Base-by-base conservation (phyloP, 106 monocot species). In the Iris macrosiphon region DNA sequence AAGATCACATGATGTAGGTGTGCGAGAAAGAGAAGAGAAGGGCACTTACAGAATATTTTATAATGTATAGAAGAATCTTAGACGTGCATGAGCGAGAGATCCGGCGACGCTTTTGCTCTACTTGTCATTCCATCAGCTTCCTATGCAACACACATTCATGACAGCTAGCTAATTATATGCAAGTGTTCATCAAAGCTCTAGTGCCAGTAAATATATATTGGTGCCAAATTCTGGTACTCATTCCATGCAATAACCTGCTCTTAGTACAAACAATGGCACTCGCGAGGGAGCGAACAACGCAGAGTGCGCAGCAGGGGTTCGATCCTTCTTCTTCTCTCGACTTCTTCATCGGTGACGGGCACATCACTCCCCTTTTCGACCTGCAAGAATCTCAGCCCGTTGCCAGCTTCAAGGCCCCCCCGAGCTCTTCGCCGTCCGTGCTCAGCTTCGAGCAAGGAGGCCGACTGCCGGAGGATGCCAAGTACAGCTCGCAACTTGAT, bases 401-500 rank as follows among this genome's bases (percentile, higher is more conserved):
- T 24, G 21, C 49, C 23, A 34, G 20, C 4, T 18, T 43, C 21
- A 59, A 49, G 64, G 40, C 46, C 16, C 62, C 62, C 33, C 60
- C 71, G 1, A 61, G 62, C 63, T 66, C 75, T 20, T 72, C 78
- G 17, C n/a, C n/a, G n/a, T 73, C 89, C 0, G 59, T 89, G 56
- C 88, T 94, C 33, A 77, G 79, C 51, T 89, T 95, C 32, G 85
- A 82, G 41, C 85, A 72, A 45, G 64, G 41, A 12, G 64, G 54
- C 10, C 52, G 28, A 1, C 6, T 18, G 3, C 10, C 13, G 7
- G 30, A 16, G 3, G n/a, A n/a, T n/a, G n/a, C n/a, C n/a, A n/a
- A n/a, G n/a, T 17, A 11, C 29, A 20, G 52, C 31, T 4, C 11
- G 1, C 50, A 49, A 32, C 12, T 41, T 10, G 40, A 60, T 32